Conservation (phyloP, 1,284 basidiomycete genomes). For the Melanopsichium pennsylvanicum region DNA sequence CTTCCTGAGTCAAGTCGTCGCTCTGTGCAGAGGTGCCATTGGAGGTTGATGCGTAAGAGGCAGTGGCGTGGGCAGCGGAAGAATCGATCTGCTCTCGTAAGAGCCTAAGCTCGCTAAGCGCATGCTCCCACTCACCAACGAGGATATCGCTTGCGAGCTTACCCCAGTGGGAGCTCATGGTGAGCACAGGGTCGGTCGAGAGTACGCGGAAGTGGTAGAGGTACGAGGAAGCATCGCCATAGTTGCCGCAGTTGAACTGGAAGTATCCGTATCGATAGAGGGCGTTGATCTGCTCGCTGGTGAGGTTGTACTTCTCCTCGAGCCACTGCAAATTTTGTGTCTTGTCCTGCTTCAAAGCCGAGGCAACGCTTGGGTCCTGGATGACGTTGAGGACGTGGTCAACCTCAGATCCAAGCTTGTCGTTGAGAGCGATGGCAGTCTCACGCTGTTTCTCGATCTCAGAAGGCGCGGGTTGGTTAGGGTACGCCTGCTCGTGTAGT, state of each 20-base stretch:
- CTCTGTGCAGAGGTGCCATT: slow-evolving; percentile 27
- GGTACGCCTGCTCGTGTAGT: slow-evolving; percentile 79
- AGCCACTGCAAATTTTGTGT: slow-evolving; percentile 93
- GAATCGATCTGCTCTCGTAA: slow-evolving; percentile 88
- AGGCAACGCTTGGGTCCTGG: slow-evolving; percentile 89
- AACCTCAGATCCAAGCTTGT: slow-evolving; percentile 84
- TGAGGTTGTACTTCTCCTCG: slow-evolving; percentile 92
- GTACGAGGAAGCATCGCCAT: slow-evolving; percentile 94
- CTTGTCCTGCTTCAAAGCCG: slow-evolving; percentile 87
- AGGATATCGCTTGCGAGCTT: slow-evolving; percentile 96
- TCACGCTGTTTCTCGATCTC: slow-evolving; percentile 66
- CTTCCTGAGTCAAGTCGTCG: slow-evolving; percentile 67
- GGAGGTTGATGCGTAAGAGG: slow-evolving; percentile 40
- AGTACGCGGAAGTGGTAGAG: slow-evolving; percentile 98
- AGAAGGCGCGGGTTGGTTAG: slow-evolving; percentile 69
- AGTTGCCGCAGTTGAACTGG: slow-evolving; percentile 96
- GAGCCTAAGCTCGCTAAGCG: slow-evolving; percentile 90
- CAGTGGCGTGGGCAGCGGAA: slow-evolving; percentile 41
- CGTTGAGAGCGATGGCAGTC: slow-evolving; percentile 82
- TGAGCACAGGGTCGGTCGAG: slow-evolving; percentile 88
- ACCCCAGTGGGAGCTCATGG: slow-evolving; percentile 95
- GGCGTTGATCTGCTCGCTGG: slow-evolving; percentile 90
- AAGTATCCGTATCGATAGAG: slow-evolving; percentile 98
- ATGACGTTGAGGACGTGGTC: slow-evolving; percentile 94
- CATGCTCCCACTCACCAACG: slow-evolving; percentile 90